Conservation (phyloP, 2,329 filamentous ascomycete species). For the Penicillium sp. region DNA sequence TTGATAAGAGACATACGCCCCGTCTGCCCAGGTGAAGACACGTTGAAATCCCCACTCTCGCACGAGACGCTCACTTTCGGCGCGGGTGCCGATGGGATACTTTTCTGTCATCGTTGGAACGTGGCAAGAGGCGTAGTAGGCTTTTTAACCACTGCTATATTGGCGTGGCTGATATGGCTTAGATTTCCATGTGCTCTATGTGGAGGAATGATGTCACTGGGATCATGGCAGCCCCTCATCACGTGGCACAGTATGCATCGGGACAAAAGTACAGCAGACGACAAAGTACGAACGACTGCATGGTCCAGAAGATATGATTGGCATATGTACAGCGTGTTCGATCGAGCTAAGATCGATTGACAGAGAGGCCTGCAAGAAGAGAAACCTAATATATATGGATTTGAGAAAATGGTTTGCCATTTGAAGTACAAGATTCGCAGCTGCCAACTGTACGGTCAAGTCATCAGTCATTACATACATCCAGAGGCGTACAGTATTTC, state of each 20-base stretch:
- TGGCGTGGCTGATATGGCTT: background rate
- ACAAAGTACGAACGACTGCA: slow-evolving; percentile 1
- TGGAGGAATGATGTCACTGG: slow-evolving; percentile 7
- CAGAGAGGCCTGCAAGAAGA: background rate
- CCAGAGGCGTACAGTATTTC: background rate
- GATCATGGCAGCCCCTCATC: background rate
- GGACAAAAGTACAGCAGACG: background rate
- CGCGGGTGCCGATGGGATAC: slow-evolving; percentile 38
- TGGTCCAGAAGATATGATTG: slow-evolving; percentile 4
- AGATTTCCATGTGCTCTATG: background rate
- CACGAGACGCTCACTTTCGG: slow-evolving; percentile 57
- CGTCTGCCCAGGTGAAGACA: slow-evolving; percentile 65
- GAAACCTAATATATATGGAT: background rate
- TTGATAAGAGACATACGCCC: slow-evolving; percentile 46
- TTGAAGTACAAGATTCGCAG: background rate
- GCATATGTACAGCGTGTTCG: background rate
- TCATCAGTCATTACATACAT: slow-evolving; percentile 8
- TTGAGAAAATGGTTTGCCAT: background rate
- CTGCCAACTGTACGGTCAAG: background rate
- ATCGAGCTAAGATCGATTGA: background rate
- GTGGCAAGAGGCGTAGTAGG: background rate
- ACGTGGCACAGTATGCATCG: slow-evolving; percentile 1
- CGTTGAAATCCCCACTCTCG: slow-evolving; percentile 60
- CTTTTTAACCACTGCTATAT: background rate
- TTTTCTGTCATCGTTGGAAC: slow-evolving; percentile 30